Conservation (phyloP, 164 flowering plant genomes). For the grape (Vitis vinifera) region DNA sequence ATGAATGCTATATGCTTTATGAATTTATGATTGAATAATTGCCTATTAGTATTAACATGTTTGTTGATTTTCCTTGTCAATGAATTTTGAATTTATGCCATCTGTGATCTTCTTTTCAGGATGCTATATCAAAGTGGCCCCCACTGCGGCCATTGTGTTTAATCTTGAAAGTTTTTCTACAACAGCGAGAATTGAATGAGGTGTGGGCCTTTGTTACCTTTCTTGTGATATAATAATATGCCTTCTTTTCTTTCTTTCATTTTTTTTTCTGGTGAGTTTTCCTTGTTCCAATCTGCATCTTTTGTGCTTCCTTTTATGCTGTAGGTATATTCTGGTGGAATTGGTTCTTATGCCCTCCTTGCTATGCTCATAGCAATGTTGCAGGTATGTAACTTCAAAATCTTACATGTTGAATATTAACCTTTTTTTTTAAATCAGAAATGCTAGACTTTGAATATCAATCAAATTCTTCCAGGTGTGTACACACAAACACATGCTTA, state of each 20-base stretch:
- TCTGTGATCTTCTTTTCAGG: slow-evolving; percentile 38
- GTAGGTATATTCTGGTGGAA: slow-evolving; percentile 96
- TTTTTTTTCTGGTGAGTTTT: neutral
- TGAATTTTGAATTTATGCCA: neutral
- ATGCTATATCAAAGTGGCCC: slow-evolving; percentile 67
- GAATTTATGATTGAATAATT: neutral
- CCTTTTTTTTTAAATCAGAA: too few species aligned
- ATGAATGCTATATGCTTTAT: neutral
- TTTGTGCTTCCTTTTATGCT: slow-evolving; percentile 9
- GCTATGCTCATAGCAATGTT: slow-evolving; percentile 85
- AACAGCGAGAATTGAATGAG: slow-evolving; percentile 97
- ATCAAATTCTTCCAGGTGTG: too few species aligned
- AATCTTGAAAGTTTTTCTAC: slow-evolving; percentile 91
- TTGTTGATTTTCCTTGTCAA: neutral
- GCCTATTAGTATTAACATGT: neutral
- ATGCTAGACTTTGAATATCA: too few species aligned
- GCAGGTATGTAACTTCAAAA: slow-evolving; percentile 47
- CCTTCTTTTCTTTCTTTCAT: neutral
- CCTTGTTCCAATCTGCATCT: neutral
- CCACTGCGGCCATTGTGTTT: slow-evolving; percentile 87
- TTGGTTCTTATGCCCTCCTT: slow-evolving; percentile 95
- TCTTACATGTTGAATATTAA: neutral
- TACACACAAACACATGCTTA: too few species aligned
- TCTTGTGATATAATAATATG: too few species aligned
- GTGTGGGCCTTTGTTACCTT: slow-evolving; percentile 26